Percentiles rank a stretch among this genome's conserved stretches.
These are phyloP conservation scores for Hemileccinum impolitum DNA, from an alignment of 768 basidiomycete genomes.

Conservation along the genomic window DNA sequence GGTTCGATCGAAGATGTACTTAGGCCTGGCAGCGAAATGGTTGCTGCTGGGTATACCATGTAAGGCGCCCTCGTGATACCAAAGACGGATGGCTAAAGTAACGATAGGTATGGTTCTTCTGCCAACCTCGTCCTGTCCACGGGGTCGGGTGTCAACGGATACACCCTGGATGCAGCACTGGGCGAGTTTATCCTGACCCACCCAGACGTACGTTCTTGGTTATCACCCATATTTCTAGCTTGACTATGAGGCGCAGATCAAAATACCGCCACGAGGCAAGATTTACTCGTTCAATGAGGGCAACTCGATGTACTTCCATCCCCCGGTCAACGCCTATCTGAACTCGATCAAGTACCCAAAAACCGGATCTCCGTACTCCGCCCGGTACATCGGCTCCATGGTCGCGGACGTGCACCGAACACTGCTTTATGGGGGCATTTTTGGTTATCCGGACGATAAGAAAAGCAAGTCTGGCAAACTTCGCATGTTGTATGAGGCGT, in stretches of 20 bases:
- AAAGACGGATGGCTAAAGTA: constrained; percentile 8
- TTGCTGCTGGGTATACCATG: constrained; percentile 98
- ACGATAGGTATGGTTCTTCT: constrained; percentile 81
- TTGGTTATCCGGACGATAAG: constrained; percentile 97
- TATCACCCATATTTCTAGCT: constrained; percentile 1
- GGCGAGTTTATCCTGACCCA: constrained; percentile 99
- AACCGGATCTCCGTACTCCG: constrained; percentile 76
- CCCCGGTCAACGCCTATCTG: constrained; percentile 77
- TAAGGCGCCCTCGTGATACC: constrained; percentile 35
- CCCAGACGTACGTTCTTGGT: constrained; percentile 65
- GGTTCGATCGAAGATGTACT: constrained; percentile 88
- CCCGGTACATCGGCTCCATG: constrained; percentile 97
- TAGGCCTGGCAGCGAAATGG: constrained; percentile 93
- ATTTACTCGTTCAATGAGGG: constrained; percentile 99
- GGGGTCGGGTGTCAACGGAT: constrained; percentile 95
- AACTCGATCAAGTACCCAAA: constrained; percentile 90
- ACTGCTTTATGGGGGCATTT: constrained; percentile 95
- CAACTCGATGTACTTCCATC: constrained; percentile 91
- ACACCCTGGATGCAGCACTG: constrained; percentile 91
- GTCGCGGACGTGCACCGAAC: constrained; percentile 98
- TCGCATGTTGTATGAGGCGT: constrained; percentile 92
- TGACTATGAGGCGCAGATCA: constrained; percentile 53
- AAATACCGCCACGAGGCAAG: constrained; percentile 91
- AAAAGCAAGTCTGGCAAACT: constrained; percentile 96
- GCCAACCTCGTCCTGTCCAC: constrained; percentile 95